Percentiles rank a stretch among this genome's conserved stretches.
These are phyloP conservation scores for Diutina siamensis DNA, from an alignment of 1,139 yeast genomes.

Conservation along the genomic window DNA sequence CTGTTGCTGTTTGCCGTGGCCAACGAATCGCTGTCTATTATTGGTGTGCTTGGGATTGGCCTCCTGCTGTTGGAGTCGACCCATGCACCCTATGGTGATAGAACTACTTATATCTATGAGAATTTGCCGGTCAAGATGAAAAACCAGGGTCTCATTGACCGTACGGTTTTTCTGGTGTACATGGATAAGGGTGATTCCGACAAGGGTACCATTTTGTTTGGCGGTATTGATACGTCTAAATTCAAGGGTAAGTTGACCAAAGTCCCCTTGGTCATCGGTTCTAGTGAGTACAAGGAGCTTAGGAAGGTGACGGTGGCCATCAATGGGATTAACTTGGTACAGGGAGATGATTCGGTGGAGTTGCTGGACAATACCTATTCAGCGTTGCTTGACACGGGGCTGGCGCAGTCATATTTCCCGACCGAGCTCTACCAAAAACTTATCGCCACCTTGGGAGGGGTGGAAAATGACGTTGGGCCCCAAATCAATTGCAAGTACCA, in stretches of 20 bases:
- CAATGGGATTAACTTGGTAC: background rate
- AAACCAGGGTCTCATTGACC: slow-evolving; percentile 35
- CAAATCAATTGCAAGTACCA: background rate
- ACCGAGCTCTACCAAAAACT: slow-evolving; percentile 17
- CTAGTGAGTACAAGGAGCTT: background rate
- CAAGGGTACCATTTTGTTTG: slow-evolving; percentile 5
- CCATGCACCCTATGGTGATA: background rate
- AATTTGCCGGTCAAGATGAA: slow-evolving; percentile 49
- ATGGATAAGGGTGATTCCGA: slow-evolving; percentile 5
- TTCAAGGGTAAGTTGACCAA: slow-evolving; percentile 19
- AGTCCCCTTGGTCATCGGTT: background rate
- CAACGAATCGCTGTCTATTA: slow-evolving; percentile 4
- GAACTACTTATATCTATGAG: slow-evolving; percentile 23
- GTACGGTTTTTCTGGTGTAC: slow-evolving; percentile 17
- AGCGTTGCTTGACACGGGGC: slow-evolving; percentile 58
- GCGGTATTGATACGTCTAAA: slow-evolving; percentile 6
- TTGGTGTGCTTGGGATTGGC: slow-evolving; percentile 6
- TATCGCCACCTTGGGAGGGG: slow-evolving; percentile 11
- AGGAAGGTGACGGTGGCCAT: background rate
- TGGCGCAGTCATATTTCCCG: slow-evolving; percentile 49
- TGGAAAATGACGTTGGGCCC: background rate
- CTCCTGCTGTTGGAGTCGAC: slow-evolving; percentile 3
- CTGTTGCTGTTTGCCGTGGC: slow-evolving; percentile 25
- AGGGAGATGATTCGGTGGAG: slow-evolving; percentile 1
- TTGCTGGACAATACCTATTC: slow-evolving; percentile 11